Evolutionary conservation across 2,329 filamentous ascomycete species (phyloP).

Genomic region (Pseudodiploospora longispora): DNA sequence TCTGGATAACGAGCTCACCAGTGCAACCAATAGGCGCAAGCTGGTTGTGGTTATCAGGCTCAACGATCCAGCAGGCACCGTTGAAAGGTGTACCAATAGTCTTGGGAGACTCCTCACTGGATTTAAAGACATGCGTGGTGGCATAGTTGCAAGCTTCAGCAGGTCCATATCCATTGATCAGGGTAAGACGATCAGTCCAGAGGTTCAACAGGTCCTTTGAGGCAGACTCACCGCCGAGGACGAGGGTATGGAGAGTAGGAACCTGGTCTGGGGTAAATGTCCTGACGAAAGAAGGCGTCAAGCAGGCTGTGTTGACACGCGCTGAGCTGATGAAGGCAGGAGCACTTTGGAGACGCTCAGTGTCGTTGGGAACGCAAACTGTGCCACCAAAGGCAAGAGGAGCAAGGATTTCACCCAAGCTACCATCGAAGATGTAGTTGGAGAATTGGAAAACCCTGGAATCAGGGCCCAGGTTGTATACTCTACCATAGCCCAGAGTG

Average conservation of each 20-base stretch:
- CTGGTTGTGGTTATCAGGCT: constrained; percentile 9
- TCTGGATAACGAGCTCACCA: constrained; percentile 16
- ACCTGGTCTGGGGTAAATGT: constrained; percentile 3
- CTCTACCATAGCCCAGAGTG: constrained; percentile 2
- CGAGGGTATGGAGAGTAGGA: background rate
- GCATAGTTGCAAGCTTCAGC: background rate
- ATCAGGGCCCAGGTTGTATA: background rate
- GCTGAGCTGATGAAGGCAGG: constrained; percentile 2
- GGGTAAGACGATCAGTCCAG: background rate
- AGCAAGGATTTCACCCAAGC: constrained; percentile 5
- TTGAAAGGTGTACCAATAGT: constrained; percentile 8
- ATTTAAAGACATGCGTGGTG: constrained; percentile 3
- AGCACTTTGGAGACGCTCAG: constrained; percentile 2
- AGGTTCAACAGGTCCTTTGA: too few species aligned
- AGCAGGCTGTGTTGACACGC: constrained; percentile 4
- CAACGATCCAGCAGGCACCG: constrained; percentile 14
- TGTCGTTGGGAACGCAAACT: constrained; percentile 5
- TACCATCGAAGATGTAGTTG: constrained; percentile 7
- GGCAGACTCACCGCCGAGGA: background rate
- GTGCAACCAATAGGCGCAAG: constrained; percentile 13
- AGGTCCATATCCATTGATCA: constrained; percentile 10
- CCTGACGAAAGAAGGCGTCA: constrained; percentile 5
- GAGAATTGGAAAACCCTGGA: constrained; percentile 5
- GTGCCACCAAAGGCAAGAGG: constrained; percentile 4
- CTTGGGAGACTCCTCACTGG: constrained; percentile 3